Evolutionary conservation across 495 filamentous ascomycete genomes (phyloP).

Genomic region (Corynascus novoguineensis): DNA sequence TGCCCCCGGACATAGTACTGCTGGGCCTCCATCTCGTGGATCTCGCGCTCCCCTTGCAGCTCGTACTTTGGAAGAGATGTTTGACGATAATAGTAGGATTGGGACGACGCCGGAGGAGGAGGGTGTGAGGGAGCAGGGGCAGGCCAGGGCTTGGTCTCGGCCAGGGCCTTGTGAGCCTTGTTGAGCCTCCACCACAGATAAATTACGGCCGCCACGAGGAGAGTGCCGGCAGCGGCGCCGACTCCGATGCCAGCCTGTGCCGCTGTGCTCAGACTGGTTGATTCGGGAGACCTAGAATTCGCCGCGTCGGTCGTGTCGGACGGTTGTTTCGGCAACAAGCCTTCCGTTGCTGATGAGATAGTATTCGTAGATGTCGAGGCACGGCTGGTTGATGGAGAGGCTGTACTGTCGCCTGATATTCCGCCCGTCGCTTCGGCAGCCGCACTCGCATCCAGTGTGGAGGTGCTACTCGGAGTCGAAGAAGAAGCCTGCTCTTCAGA

Average conservation of each 20-base stretch:
- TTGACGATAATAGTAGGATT: background rate
- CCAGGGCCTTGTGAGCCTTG: background rate
- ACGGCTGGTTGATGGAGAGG: no score
- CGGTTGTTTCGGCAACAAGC: no score
- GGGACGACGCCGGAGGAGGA: no score
- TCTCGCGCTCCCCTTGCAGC: background rate
- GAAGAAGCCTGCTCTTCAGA: background rate
- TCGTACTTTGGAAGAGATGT: background rate
- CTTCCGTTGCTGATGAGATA: no score
- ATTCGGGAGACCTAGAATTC: no score
- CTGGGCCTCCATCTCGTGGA: background rate
- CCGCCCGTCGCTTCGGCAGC: no score
- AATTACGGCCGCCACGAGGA: background rate
- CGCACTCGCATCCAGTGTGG: no score
- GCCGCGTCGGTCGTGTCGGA: no score
- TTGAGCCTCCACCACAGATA: background rate
- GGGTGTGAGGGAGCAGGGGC: background rate
- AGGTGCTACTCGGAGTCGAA: background rate
- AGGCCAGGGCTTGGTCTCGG: background rate
- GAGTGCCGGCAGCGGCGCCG: background rate
- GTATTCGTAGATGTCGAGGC: no score
- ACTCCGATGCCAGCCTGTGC: constrained; percentile 1
- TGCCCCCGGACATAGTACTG: background rate
- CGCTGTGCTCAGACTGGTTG: background rate
- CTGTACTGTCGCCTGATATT: no score